A percentile compares a stretch with the other conserved stretches of the same genome.
phyloP scores from a whole-genome alignment of 805 yeast genomes.

The Kodamaea lidongshanica region DNA sequence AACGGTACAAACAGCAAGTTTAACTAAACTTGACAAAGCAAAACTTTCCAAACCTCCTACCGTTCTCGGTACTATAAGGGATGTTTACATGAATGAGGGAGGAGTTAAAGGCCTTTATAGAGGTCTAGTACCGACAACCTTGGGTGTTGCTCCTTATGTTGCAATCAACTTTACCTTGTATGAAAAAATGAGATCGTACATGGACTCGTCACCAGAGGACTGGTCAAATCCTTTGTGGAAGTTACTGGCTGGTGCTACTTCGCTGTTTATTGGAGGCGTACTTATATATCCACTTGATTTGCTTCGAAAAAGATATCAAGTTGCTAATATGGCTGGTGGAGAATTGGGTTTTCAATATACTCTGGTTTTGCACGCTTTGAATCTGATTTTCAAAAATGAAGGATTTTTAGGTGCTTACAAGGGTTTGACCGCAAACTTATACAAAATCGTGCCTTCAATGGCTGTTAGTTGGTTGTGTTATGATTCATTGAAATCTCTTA shows the following conservation, averaged over 20 bases:
- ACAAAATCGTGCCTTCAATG: conserved; percentile 91
- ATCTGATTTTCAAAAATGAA: conserved; percentile 62
- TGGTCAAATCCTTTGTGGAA: conserved; percentile 48
- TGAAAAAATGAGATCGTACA: conserved; percentile 65
- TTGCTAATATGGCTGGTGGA: conserved; percentile 70
- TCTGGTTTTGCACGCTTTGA: conserved; percentile 70
- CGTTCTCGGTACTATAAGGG: conserved; percentile 48
- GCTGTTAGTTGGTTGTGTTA: conserved; percentile 90
- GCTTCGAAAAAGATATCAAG: conserved; percentile 85
- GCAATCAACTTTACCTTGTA: conserved; percentile 88
- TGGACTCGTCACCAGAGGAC: conserved; percentile 30
- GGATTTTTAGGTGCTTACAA: conserved; percentile 69
- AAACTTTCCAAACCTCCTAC: conserved; percentile 61
- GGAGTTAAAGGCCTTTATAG: conserved; percentile 72
- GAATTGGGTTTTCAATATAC: conserved; percentile 77
- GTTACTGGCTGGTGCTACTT: conserved; percentile 71
- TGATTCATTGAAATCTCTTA: conserved; percentile 56
- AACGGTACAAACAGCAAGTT: conserved; percentile 77
- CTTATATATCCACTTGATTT: conserved; percentile 88
- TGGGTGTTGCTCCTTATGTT: conserved; percentile 95
- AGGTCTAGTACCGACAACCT: conserved; percentile 84
- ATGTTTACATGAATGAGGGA: conserved; percentile 73
- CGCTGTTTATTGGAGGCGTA: conserved; percentile 88
- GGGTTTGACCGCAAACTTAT: conserved; percentile 72
- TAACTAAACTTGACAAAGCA: conserved; percentile 43